Percentiles rank a stretch among this genome's conserved stretches.
Conservation (phyloP, 208 protist species). For the Herpetomonas samuelpessoai region DNA sequence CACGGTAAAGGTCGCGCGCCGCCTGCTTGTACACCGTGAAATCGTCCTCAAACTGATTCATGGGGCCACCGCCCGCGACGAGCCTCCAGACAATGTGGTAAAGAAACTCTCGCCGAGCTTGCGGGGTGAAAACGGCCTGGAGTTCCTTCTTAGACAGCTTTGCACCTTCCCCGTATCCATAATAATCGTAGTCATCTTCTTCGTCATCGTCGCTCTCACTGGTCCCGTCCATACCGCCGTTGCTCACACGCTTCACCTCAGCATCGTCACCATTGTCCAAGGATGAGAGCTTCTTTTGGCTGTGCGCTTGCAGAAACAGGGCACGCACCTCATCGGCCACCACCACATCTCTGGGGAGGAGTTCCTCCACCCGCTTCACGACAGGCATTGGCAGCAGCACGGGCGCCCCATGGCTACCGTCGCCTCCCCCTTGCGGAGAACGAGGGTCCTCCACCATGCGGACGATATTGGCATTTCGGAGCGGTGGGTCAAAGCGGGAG, state of each 20-base stretch:
- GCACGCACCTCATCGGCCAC: constrained; percentile 72
- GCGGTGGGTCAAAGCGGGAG: no score
- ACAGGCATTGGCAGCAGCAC: constrained; percentile 19
- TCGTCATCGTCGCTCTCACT: constrained; percentile 24
- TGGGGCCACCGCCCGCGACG: constrained; percentile 54
- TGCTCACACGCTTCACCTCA: background rate
- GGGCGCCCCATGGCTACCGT: background rate
- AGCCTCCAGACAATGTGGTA: constrained; percentile 77
- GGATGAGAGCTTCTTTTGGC: no score
- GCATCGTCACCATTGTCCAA: background rate
- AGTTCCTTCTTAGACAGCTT: constrained; percentile 22
- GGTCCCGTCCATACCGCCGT: background rate
- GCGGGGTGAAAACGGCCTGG: constrained; percentile 22
- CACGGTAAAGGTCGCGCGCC: constrained; percentile 34
- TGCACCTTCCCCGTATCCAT: constrained; percentile 10
- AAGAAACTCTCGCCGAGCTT: constrained; percentile 48
- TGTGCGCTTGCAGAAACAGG: constrained; percentile 50
- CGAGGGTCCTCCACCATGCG: constrained; percentile 12
- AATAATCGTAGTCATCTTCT: constrained; percentile 33
- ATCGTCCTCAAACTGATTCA: constrained; percentile 85
- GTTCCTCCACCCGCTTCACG: constrained; percentile 43
- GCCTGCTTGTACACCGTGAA: constrained; percentile 48
- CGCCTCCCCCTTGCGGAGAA: background rate
- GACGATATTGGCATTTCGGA: constrained; percentile 32
- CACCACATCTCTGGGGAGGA: constrained; percentile 47